Base-by-base conservation (phyloP, 768 basidiomycete genomes). In the Psilocybe cyanescens region DNA sequence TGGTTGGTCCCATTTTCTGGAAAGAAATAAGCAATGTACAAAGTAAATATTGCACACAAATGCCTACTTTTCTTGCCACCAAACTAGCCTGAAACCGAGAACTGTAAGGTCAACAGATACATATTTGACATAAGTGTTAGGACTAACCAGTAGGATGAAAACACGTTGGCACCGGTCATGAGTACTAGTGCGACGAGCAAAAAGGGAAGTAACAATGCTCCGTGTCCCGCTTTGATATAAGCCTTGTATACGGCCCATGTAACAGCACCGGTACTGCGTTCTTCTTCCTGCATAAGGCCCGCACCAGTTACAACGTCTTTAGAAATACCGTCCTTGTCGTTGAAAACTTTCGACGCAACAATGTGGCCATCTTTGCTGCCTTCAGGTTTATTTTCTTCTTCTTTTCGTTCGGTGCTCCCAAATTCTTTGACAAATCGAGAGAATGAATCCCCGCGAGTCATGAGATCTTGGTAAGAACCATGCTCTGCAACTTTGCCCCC, bases 401-500 rank as follows among this genome's bases (percentile, higher is more conserved):
- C 55, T 41, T 52, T 54, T 41, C 28, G 17, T 9, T 61, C 60
- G 2, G 31, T 17, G 14, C 28, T 49, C 29, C 39, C 91, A 65
- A 94, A 94, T 65, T 94, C 91, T 8, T 74, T 75, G 48, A 94
- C 78, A 63, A 96, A 88, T 59, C 80, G 82, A 19, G 90, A 73
- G 68, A 97, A 96, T 17, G 84, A 84, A 1, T 86, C 87, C 4
- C 85, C 74, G 41, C 76, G 46, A 44, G 30, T 80, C 11, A 92
- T 86, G 39, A 97, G 81, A 50, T 91, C 86, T 0, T 76, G 70
- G 66, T 91, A 96, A 1, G 91, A 89, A 3, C 95, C 95, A 9
- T 81, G 83, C 72, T 96, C 94, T n/a, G 82, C 83, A 60, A 97
- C 86, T 30, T 78, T 79, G 6, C 95, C 95, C 39, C 93, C 86